Evolutionary conservation across 257 asterid species (phyloP).

Genomic region (Pogostemon cablin): DNA sequence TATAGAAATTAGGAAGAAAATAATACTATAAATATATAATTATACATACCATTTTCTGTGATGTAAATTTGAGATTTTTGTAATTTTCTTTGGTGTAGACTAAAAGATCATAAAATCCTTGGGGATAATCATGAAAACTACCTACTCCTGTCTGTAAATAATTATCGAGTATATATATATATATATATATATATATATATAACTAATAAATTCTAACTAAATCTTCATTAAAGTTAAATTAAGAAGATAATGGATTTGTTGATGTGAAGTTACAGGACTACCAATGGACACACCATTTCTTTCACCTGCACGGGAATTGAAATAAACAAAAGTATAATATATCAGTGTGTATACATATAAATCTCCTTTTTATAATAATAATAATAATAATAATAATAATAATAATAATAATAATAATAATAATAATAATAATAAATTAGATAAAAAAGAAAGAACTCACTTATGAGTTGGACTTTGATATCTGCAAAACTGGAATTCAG

Average conservation of each 20-base stretch:
- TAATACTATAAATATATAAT: not conserved
- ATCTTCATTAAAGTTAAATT: too few species aligned
- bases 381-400: too few species aligned
- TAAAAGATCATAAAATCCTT: slow-evolving; percentile 49
- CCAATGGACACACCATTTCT: slow-evolving; percentile 9
- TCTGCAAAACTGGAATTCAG: slow-evolving; percentile 24
- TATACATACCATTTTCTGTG: slow-evolving; percentile 46
- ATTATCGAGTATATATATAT: not conserved
- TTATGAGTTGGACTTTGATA: not conserved
- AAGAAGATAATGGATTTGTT: not conserved
- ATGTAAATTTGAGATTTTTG: slow-evolving; percentile 46
- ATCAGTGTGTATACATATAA: not conserved
- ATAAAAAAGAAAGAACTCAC: not conserved
- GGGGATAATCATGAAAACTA: slow-evolving; percentile 41
- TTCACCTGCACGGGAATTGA: not conserved
- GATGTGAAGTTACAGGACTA: not conserved
- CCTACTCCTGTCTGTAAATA: slow-evolving; percentile 46
- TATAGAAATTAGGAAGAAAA: not conserved
- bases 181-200: too few species aligned
- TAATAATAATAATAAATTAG: not conserved
- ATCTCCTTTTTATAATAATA: not conserved
- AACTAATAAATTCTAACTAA: too few species aligned
- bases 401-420: too few species aligned
- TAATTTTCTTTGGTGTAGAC: slow-evolving; percentile 44
- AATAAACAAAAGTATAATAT: not conserved